These are phyloP conservation scores for Saturnispora saitoi DNA, from an alignment of 805 yeast species.

Conservation along the genomic window DNA sequence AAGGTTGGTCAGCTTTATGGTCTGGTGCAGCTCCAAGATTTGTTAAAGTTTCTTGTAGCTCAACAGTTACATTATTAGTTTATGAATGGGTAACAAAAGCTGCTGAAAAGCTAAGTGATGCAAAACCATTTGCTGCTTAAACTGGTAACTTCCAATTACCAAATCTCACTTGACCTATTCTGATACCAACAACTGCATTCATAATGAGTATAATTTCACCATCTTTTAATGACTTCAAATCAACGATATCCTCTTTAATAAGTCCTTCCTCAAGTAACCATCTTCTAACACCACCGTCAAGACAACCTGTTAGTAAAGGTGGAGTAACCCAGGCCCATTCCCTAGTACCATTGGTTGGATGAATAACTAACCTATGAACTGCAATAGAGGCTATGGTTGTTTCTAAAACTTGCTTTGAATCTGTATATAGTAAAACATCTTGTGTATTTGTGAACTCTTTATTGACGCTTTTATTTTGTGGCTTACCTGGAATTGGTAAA, in stretches of 20 bases:
- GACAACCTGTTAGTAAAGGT: slow-evolving; percentile 63
- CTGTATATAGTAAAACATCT: slow-evolving; percentile 68
- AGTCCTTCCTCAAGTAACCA: slow-evolving; percentile 36
- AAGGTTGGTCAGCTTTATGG: slow-evolving; percentile 42
- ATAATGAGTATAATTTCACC: slow-evolving; percentile 69
- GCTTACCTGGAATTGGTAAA: slow-evolving; percentile 27
- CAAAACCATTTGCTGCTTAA: slow-evolving; percentile 26
- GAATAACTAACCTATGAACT: slow-evolving; percentile 31
- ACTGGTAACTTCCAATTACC: not conserved
- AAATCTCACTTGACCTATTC: slow-evolving; percentile 42
- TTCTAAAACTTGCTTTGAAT: slow-evolving; percentile 57
- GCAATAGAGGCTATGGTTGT: slow-evolving; percentile 83
- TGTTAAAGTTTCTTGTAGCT: slow-evolving; percentile 60
- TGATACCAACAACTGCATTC: slow-evolving; percentile 80
- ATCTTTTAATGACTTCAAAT: slow-evolving; percentile 36
- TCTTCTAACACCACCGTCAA: slow-evolving; percentile 76
- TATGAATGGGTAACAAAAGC: slow-evolving; percentile 49
- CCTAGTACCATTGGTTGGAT: slow-evolving; percentile 22
- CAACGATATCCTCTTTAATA: slow-evolving; percentile 26
- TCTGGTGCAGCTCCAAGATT: slow-evolving; percentile 59
- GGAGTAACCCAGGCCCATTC: slow-evolving; percentile 73
- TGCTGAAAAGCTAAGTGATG: slow-evolving; percentile 24
- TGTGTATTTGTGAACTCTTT: slow-evolving; percentile 1
- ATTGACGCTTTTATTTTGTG: slow-evolving; percentile 11
- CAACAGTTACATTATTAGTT: slow-evolving; percentile 58